Conservation (phyloP, 345 rosid genomes). For the Reutealis trisperma region DNA sequence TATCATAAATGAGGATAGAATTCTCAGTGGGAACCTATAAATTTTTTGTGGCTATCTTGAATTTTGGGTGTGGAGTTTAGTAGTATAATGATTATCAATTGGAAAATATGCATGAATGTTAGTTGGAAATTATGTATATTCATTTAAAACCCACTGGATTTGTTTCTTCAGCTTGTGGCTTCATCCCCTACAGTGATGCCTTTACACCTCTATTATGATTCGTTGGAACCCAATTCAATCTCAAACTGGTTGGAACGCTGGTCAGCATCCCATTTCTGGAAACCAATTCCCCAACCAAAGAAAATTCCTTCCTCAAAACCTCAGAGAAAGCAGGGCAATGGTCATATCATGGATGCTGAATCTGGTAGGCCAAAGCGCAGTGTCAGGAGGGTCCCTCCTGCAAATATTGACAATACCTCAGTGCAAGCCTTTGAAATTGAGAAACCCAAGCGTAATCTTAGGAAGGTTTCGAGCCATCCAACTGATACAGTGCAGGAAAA, state of each 20-base stretch:
- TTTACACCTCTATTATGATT: slow-evolving; percentile 51
- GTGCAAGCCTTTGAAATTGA: slow-evolving; percentile 58
- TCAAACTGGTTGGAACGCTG: slow-evolving; percentile 78
- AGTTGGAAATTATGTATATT: neutral
- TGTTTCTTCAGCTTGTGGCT: slow-evolving; percentile 66
- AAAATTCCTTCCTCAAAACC: slow-evolving; percentile 40
- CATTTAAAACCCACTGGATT: slow-evolving; percentile 18
- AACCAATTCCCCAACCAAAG: slow-evolving; percentile 64
- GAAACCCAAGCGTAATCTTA: slow-evolving; percentile 64
- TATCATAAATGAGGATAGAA: neutral
- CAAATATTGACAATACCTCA: slow-evolving; percentile 44
- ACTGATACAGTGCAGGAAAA: slow-evolving; percentile 61
- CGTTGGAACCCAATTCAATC: slow-evolving; percentile 61
- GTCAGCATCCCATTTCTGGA: slow-evolving; percentile 80
- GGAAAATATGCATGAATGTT: neutral
- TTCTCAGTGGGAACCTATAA: neutral
- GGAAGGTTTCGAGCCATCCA: slow-evolving; percentile 60
- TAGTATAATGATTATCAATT: slow-evolving; percentile 3
- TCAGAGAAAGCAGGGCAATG: slow-evolving; percentile 49
- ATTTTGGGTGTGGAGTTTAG: slow-evolving; percentile 8
- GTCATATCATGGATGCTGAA: slow-evolving; percentile 56
- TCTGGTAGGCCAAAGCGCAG: slow-evolving; percentile 62
- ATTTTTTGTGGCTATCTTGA: neutral
- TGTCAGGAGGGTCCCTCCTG: slow-evolving; percentile 57
- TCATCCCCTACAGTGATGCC: slow-evolving; percentile 69